Base-by-base conservation (phyloP, 371 early-diverging fungal species). In the Mucor saturninus region DNA sequence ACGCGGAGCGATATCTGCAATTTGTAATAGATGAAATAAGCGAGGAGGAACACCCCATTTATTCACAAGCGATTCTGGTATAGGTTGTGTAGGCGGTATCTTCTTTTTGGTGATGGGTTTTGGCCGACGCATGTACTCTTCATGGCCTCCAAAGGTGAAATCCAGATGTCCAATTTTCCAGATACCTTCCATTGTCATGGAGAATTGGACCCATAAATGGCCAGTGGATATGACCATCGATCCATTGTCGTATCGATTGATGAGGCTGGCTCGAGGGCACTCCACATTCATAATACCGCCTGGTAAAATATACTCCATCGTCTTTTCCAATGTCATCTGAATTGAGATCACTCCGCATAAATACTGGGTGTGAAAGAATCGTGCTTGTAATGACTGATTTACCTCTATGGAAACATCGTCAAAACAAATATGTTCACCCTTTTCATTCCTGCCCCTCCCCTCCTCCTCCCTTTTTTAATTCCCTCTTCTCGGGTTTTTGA, bases 351-450 rank as follows among this genome's bases (percentile, higher is more conserved):
- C 71, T 43, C 74, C 74, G 40, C 75, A 72, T 31, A 69, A 52
- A 32, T 79, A 79, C 61, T 76, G 76, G 48, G 76, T 76, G 31
- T 74, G 73, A 61, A 79, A 76, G 52, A 64, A 76, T 38, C 73
- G 59, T 21, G 75, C 71, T 29, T 76, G 57, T 30, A 62, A 55
- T 13, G 69, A 37, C 40, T 69, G 71, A 32, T 56, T 66, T 29
- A 79, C 60, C 45, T 74, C 79, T 79, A 49, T 6, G 21, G 1
- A 21, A 21, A 1, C 1, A 21, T 21, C 21, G 21, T 21, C 21
- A 21, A 21, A 21, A 21, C 21, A 21, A 21, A 21, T 21, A 21
- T 21, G 21, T 21, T 21, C 21, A 21, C 21, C 21, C 26, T 40
- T 35, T 29, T 38, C 48, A 42, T 14, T 14, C 9, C 5, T 5